Evolutionary conservation across 176 grass and related monocot species (phyloP), one percentile per base, ranked within the genome.

Genomic region (Thinopyrum elongatum): DNA sequence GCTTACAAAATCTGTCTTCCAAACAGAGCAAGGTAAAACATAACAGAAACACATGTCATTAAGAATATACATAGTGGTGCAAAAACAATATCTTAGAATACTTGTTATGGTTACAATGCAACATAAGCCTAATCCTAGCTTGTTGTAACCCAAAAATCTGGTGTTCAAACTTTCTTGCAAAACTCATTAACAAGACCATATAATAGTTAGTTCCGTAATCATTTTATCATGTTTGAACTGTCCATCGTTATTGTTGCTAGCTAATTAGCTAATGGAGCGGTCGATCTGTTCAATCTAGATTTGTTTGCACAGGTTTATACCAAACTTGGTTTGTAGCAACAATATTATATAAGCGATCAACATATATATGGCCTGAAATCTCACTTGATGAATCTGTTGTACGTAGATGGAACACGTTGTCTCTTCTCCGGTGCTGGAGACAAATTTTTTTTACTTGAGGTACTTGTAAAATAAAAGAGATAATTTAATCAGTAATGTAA

Each of bases 341-440:
- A 47, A 47, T 82, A 26, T 77, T 69, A 8, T 25, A 61, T 42
- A 73, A 15, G 70, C 0, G 38, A n/a, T 21, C 31, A 44, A 47
- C 44, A 7, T 28, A 27, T 83, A 17, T 64, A 30, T 60, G 76
- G 61, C 11, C 35, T 76, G 61, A 61, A 42, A 72, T 77, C 86
- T 91, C 74, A 98, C 95, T 93, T 98, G 93, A 98, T 98, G 68
- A 98, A 98, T 84, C 87, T 88, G 80, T 98, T 98, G 70, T 98
- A 98, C 71, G 93, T 93, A 44, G 95, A 98, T 25, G 95, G 95
- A 82, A 93, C 91, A 65, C 91, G 95, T 27, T 98, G 95, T 34
- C 86, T 92, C 77, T 98, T 98, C 91, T 95, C 93, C 1, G 93
- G 91, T 26, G 93, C 93, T 94, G 83, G 28, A 63, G 55, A 86